Conservation (phyloP, 1,284 basidiomycete genomes). For the Moniliella sp. region DNA sequence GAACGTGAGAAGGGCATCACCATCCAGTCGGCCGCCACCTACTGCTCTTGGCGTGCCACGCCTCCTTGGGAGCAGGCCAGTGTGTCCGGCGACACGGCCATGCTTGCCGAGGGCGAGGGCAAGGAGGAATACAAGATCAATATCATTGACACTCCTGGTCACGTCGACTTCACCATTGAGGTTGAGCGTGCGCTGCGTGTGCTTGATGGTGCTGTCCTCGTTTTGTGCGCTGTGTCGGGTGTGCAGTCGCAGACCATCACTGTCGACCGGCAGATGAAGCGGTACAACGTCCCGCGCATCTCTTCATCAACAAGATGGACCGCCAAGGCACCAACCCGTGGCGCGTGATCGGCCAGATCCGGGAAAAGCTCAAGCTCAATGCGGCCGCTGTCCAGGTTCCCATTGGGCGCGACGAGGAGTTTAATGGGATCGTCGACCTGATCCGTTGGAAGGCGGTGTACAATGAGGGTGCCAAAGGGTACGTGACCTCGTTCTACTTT, state of each 20-base stretch:
- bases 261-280: slow-evolving; percentile 91
- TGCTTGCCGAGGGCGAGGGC: slow-evolving; percentile 37
- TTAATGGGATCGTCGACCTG: slow-evolving; percentile 75
- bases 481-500: slow-evolving; percentile 10
- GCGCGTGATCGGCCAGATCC: slow-evolving; percentile 77
- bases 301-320: slow-evolving; percentile 99
- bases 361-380: slow-evolving; percentile 68
- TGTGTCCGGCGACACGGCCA: slow-evolving; percentile 29
- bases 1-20: slow-evolving; percentile 98
- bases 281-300: slow-evolving; percentile 76
- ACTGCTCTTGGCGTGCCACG: slow-evolving; percentile 74
- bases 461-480: slow-evolving; percentile 88
- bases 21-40: slow-evolving; percentile 93
- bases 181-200: slow-evolving; percentile 90
- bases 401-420: slow-evolving; percentile 71
- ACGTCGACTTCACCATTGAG: slow-evolving; percentile 98
- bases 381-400: slow-evolving; percentile 92
- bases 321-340: slow-evolving; percentile 89
- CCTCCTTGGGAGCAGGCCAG: slow-evolving; percentile 34
- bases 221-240: slow-evolving; percentile 86
- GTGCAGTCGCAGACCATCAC: slow-evolving; percentile 97
- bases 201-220: slow-evolving; percentile 83
- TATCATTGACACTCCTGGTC: slow-evolving; percentile 97
- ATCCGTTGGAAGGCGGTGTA: slow-evolving; percentile 86
- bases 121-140: slow-evolving; percentile 74